Conservation (phyloP, 768 basidiomycete genomes). For the Rhodotorula toruloides region DNA sequence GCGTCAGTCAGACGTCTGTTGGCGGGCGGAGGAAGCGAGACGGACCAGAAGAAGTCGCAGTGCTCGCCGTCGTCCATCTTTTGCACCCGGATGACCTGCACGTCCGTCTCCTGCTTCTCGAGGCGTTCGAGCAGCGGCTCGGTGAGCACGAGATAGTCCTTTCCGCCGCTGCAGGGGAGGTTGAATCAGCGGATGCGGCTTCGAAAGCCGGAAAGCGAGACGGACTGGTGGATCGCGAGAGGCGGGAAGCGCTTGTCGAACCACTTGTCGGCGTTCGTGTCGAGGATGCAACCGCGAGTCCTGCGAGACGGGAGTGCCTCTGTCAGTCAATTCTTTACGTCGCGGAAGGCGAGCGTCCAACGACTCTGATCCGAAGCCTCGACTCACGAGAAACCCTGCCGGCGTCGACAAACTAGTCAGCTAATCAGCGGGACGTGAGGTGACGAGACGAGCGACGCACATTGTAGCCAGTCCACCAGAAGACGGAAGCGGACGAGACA, state of each 20-base stretch:
- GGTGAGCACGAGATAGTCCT: constrained; percentile 51
- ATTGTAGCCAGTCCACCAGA: constrained; percentile 53
- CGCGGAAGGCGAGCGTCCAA: too few relatives aligned
- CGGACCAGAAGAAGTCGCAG: constrained; percentile 45
- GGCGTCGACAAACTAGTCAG: constrained; percentile 46
- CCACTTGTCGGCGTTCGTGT: constrained; percentile 49
- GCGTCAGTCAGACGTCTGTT: background rate
- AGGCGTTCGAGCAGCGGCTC: constrained; percentile 53
- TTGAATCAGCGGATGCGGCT: too few relatives aligned
- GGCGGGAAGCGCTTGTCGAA: constrained; percentile 53
- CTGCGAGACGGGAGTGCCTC: constrained; percentile 44
- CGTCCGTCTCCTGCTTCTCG: constrained; percentile 49
- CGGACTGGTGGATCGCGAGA: constrained; percentile 46
- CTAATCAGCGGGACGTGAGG: background rate
- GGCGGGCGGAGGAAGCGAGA: background rate
- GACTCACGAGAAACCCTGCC: constrained; percentile 46
- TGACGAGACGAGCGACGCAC: constrained; percentile 39
- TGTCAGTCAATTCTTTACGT: background rate
- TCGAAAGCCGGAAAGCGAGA: background rate
- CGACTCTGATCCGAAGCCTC: too few relatives aligned
- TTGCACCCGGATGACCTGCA: constrained; percentile 50
- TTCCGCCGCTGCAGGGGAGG: constrained; percentile 46
- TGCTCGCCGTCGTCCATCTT: constrained; percentile 51
- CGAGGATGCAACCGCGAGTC: constrained; percentile 50
- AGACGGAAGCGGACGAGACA: constrained; percentile 50